Percentiles rank a stretch among this genome's conserved stretches.
Conservation (phyloP, 805 yeast genomes). For the Kodamaea hsintzibuensis region DNA sequence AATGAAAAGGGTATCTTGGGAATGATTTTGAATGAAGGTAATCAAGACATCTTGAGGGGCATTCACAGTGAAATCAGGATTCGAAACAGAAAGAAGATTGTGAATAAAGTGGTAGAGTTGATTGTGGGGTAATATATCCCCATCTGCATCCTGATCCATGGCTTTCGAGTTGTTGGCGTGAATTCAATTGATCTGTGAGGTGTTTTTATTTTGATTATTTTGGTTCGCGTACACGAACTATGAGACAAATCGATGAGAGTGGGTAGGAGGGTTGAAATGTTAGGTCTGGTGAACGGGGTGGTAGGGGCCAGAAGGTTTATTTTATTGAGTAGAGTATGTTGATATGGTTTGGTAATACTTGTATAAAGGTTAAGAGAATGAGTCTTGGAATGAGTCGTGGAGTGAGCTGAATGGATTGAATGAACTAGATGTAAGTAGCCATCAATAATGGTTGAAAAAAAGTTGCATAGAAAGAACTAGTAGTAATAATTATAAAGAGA, state of each 20-base stretch:
- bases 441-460: too few relatives aligned
- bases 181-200: background rate
- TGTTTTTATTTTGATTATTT: background rate
- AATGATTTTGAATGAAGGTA: constrained; percentile 20
- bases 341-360: too few relatives aligned
- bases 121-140: background rate
- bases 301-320: too few relatives aligned
- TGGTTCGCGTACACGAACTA: background rate
- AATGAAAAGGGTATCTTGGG: constrained; percentile 24
- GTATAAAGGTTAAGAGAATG: too few relatives aligned
- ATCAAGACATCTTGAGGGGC: constrained; percentile 9
- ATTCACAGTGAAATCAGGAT: constrained; percentile 6
- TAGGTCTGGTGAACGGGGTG: background rate
- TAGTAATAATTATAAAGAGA: too few relatives aligned
- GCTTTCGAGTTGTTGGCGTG: background rate
- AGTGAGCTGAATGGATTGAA: too few relatives aligned
- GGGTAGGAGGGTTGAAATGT: background rate
- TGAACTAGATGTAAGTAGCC: too few relatives aligned
- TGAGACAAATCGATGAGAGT: too few relatives aligned
- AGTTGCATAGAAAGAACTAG: too few relatives aligned
- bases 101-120: constrained; percentile 12
- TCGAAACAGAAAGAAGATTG: constrained; percentile 10
- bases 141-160: background rate
- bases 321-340: too few relatives aligned
- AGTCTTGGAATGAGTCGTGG: too few relatives aligned